Conservation (phyloP, 495 filamentous ascomycete genomes). For the Penicillium coffeae region DNA sequence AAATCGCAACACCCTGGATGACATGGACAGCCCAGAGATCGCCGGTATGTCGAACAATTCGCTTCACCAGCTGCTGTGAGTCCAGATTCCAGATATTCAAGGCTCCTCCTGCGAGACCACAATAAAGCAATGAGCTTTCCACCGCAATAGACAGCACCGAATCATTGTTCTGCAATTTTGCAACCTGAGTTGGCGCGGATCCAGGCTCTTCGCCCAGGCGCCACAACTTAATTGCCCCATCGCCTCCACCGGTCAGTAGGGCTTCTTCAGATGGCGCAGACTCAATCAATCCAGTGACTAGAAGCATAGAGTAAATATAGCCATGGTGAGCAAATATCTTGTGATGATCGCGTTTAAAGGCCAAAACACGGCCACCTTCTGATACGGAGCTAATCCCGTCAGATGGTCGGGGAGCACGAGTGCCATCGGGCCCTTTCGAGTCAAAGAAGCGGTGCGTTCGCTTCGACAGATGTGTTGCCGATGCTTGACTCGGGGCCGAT, state of each 20-base stretch:
- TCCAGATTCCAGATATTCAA: slow-evolving; percentile 97
- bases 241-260: slow-evolving; percentile 85
- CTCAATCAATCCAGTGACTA: slow-evolving; percentile 62
- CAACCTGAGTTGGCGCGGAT: slow-evolving; percentile 50
- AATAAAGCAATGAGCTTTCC: slow-evolving; percentile 86
- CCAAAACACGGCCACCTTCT: slow-evolving; percentile 62
- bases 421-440: slow-evolving; percentile 77
- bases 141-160: slow-evolving; percentile 78
- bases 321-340: slow-evolving; percentile 89
- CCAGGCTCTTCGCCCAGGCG: slow-evolving; percentile 51
- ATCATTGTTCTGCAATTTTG: slow-evolving; percentile 74
- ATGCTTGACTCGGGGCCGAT: slow-evolving; percentile 54
- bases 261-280: slow-evolving; percentile 69
- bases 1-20: slow-evolving; percentile 79
- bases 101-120: slow-evolving; percentile 82
- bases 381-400: slow-evolving; percentile 33
- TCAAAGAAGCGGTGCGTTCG: slow-evolving; percentile 95
- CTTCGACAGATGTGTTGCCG: slow-evolving; percentile 67
- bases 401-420: slow-evolving; percentile 62
- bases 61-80: slow-evolving; percentile 83
- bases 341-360: slow-evolving; percentile 79
- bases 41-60: slow-evolving; percentile 71
- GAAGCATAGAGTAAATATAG: slow-evolving; percentile 91
- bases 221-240: slow-evolving; percentile 93
- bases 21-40: slow-evolving; percentile 85